Percentiles rank a stretch among this genome's conserved stretches.
phyloP scores from a whole-genome alignment of 1,284 basidiomycete genomes.

The Moesziomyces sp. region DNA sequence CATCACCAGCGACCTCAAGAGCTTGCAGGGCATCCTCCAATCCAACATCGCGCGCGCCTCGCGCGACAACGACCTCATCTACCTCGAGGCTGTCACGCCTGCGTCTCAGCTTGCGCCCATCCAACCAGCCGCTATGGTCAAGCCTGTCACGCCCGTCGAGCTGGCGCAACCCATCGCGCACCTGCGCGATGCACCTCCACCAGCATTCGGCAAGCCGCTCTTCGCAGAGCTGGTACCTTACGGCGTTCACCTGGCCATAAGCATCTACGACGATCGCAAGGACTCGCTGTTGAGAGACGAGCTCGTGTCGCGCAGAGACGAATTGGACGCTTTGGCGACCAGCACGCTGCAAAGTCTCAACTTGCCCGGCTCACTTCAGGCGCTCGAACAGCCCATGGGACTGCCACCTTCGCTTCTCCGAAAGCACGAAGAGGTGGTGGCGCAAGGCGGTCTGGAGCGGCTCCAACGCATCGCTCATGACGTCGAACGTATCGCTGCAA shows the following conservation, averaged over 20 bases:
- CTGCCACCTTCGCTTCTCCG: constrained; percentile 86
- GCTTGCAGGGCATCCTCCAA: constrained; percentile 76
- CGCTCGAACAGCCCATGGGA: constrained; percentile 84
- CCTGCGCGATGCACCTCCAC: constrained; percentile 47
- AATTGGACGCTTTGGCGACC: constrained; percentile 73
- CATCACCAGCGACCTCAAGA: constrained; percentile 69
- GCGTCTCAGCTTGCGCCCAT: constrained; percentile 78
- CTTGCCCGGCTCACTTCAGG: constrained; percentile 86
- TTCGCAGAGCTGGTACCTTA: constrained; percentile 84
- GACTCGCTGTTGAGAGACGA: constrained; percentile 78
- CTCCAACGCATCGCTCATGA: constrained; percentile 80
- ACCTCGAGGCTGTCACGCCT: constrained; percentile 86
- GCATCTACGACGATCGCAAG: constrained; percentile 88
- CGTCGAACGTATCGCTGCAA: constrained; percentile 76
- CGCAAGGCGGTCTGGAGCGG: constrained; percentile 78
- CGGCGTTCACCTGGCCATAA: constrained; percentile 88
- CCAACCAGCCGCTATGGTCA: constrained; percentile 77
- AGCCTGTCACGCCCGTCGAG: constrained; percentile 74
- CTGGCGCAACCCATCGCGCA: constrained; percentile 68
- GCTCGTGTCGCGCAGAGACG: constrained; percentile 75
- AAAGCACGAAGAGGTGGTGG: constrained; percentile 85
- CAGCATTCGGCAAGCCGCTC: constrained; percentile 71
- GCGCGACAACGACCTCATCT: constrained; percentile 95
- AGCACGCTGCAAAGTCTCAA: constrained; percentile 80
- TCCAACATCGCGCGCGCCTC: constrained; percentile 74